Conservation (phyloP, 2,329 filamentous ascomycete species). For the Fusarium cyanostomum region DNA sequence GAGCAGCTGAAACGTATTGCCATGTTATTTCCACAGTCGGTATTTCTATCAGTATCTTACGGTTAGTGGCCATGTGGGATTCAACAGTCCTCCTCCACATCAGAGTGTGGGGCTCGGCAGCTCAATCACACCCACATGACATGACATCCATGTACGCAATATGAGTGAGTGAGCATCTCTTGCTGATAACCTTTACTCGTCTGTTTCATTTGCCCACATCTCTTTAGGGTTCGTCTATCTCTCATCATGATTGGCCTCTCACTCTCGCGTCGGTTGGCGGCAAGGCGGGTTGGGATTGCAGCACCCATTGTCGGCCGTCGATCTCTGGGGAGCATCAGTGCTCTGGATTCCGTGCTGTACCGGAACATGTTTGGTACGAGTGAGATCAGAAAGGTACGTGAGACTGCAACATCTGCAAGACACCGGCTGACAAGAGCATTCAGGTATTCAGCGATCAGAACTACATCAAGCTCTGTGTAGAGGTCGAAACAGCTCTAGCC, state of each 20-base stretch:
- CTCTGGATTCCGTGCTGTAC: constrained; percentile 61
- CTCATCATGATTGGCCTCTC: not conserved
- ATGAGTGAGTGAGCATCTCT: not conserved
- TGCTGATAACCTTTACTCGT: not conserved
- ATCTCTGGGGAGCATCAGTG: not conserved
- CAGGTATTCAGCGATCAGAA: constrained; percentile 56
- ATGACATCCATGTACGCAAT: no score
- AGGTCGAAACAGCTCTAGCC: constrained; percentile 62
- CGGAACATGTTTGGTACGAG: constrained; percentile 61
- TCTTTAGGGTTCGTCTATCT: not conserved
- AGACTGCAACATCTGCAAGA: no score
- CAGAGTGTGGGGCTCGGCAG: not conserved
- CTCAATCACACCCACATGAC: not conserved
- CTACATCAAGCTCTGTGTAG: constrained; percentile 59
- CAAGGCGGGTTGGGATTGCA: not conserved
- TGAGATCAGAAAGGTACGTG: constrained; percentile 56
- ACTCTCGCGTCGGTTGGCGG: not conserved
- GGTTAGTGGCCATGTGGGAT: not conserved
- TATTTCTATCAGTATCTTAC: no score
- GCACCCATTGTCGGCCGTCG: not conserved
- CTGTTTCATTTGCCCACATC: not conserved
- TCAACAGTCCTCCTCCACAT: not conserved
- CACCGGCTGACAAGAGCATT: not conserved
- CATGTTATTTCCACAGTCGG: not conserved
- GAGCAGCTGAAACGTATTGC: not conserved